A percentile compares a stretch with the other conserved stretches of the same genome.
These are phyloP conservation scores for Stemphylium lycopersici DNA, from an alignment of 2,329 filamentous ascomycete genomes.

Conservation along the genomic window DNA sequence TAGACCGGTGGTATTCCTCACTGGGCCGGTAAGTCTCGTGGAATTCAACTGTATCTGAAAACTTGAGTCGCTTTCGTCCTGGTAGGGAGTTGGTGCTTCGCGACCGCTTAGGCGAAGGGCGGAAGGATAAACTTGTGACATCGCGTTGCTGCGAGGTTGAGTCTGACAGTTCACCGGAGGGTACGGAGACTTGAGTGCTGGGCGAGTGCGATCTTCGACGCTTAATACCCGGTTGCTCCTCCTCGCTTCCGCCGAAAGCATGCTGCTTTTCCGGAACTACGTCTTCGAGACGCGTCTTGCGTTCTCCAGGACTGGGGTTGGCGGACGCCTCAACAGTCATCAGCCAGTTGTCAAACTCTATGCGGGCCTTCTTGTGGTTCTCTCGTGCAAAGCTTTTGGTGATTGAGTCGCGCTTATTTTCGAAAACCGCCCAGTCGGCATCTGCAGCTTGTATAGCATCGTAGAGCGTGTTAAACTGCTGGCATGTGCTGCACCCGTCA, in stretches of 20 bases:
- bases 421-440: slow-evolving; percentile 15
- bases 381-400: slow-evolving; percentile 21
- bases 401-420: slow-evolving; percentile 20
- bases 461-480: slow-evolving; percentile 21
- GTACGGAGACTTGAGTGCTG: background rate
- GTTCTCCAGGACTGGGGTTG: background rate
- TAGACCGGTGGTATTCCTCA: slow-evolving; percentile 21
- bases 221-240: slow-evolving; percentile 9
- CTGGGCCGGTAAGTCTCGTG: slow-evolving; percentile 25
- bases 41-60: slow-evolving; percentile 26
- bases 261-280: background rate
- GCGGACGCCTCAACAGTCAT: slow-evolving; percentile 24
- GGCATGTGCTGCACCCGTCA: slow-evolving; percentile 26
- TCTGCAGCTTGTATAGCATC: slow-evolving; percentile 20
- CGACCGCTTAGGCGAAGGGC: slow-evolving; percentile 10
- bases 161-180: background rate
- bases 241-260: background rate
- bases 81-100: slow-evolving; percentile 9
- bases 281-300: background rate
- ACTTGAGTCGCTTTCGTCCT: slow-evolving; percentile 28
- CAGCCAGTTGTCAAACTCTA: slow-evolving; percentile 36
- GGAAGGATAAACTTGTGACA: slow-evolving; percentile 1
- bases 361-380: slow-evolving; percentile 19
- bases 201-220: slow-evolving; percentile 14
- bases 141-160: background rate